Base-by-base conservation (phyloP, 768 basidiomycete species). In the Tricholoma saponaceum region DNA sequence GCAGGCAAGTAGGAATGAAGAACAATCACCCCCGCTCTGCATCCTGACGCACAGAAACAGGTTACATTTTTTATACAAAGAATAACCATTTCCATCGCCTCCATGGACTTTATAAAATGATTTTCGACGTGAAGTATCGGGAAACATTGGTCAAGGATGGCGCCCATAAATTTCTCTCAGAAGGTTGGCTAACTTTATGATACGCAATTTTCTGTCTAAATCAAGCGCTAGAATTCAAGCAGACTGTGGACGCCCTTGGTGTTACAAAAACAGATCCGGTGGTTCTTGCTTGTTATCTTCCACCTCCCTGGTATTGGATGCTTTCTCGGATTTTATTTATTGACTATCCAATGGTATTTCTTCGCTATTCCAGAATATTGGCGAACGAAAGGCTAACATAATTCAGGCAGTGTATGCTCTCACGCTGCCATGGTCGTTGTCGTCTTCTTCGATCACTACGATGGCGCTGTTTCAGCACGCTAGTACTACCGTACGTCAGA, bases 301-400 rank as follows among this genome's bases (percentile, higher is more conserved):
- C 72, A 4, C 69, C 70, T 8, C 70, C 76, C 2, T 77, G 74
- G 75, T 67, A 74, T 57, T 79, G 76, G 76, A 62, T 64, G 5
- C 39, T 75, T n/a, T 39, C 69, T 16, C 56, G 60, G n/a, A 62
- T 58, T 5, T 26, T 76, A 33, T 62, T 74, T 1, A 33, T 67
- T 4, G 70, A 73, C 20, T 68, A 73, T 56, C 70, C 76, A 4
- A 64, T 76, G 67, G 78, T 78, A 59, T 56, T 63, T 6, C 23
- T 51, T 25, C 7, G 16, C 25, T 13, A 47, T 25, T 37, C 41
- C 16, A 26, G 16, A 52, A 5, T 25, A 20, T 16, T 41, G 10
- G 16, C 20, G 28, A 30, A 14, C 51, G 14, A 13, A 44, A 9
- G 3, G 43, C 35, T 50, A 12, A 25, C 35, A 20, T 35, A 35